Evolutionary conservation across 1,284 basidiomycete species (phyloP).

Genomic region (Violaceomyces palustris): DNA sequence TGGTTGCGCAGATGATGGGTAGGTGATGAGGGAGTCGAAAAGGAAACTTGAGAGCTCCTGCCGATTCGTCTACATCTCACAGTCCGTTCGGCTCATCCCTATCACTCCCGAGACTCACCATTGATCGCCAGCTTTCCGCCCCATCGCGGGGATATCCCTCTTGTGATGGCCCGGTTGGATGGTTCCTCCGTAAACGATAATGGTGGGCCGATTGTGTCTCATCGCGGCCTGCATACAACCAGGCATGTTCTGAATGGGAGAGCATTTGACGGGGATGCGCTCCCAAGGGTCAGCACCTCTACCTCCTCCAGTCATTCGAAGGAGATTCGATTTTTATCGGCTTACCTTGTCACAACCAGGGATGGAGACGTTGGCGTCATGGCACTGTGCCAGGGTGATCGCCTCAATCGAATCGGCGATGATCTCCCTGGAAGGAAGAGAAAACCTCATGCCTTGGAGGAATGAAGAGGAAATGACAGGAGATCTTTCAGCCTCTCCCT

Average conservation of each 20-base stretch:
- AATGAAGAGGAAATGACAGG: too few relatives aligned
- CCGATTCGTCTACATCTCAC: too few relatives aligned
- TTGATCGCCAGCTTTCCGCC: constrained; percentile 69
- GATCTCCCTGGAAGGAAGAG: constrained; percentile 78
- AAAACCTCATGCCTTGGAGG: constrained; percentile 73
- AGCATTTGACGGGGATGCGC: too few relatives aligned
- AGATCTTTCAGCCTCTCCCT: too few relatives aligned
- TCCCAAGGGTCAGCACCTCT: too few relatives aligned
- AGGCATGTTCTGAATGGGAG: constrained; percentile 78
- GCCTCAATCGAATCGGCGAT: constrained; percentile 88
- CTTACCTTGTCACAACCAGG: constrained; percentile 95
- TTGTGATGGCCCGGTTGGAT: constrained; percentile 69
- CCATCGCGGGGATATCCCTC: constrained; percentile 72
- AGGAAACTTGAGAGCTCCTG: too few relatives aligned
- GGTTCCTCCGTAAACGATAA: constrained; percentile 96
- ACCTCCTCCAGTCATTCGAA: too few relatives aligned
- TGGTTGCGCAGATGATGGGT: too few relatives aligned
- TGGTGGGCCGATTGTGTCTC: constrained; percentile 81
- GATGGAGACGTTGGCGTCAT: constrained; percentile 94
- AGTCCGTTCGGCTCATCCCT: too few relatives aligned
- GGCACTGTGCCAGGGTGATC: constrained; percentile 92
- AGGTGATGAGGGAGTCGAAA: too few relatives aligned
- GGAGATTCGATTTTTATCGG: too few relatives aligned
- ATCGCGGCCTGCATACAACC: constrained; percentile 90
- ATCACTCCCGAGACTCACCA: too few relatives aligned